Base-by-base conservation (phyloP, 257 asterid genomes). In the Primulina huaijiensis region DNA sequence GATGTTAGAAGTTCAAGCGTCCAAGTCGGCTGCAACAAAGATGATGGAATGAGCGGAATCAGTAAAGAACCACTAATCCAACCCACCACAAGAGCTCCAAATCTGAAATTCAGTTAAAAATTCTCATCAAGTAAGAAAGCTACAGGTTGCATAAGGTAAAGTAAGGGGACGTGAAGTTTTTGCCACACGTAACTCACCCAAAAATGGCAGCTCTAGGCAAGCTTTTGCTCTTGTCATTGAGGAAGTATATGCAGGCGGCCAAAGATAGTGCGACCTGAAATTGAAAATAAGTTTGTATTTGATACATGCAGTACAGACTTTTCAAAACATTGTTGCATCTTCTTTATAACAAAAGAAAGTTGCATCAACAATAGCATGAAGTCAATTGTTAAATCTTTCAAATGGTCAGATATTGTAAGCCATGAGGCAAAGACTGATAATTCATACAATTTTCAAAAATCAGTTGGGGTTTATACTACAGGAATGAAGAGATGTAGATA, bases 231-330 rank as follows among this genome's bases (percentile, higher is more conserved):
- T 94, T 94, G 89, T 90, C 99, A 72, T 90, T 87, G 64, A 93
- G 92, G 87, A 91, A 94, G 85, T 87, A 94, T 75, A 94, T 80
- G 90, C 97, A 94, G 67, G 96, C 99, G 66, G 83, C 96, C 75
- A 94, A 79, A 73, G 97, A 94, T 71, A 94, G 73, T 21, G 99
- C 99, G 56, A 94, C 96, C 97, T 91, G 86, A 64, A 66, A 64
- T 77, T 58, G 62, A 31, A 59, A 35, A 65, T 53, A 63, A 35
- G 68, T 20, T 12, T 50, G 35, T 20, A 34, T 37, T 67, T 31
- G 52, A 19, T 53, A 37, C 57, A 58, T 67, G 62, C 20, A 14
- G n/a, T 3, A 9, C n/a, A 12, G n/a, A 12, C 53, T 11, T 12
- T 43, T 43, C 53, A 11, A 35, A 35, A 12, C 50, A 40, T 1